phyloP scores from a whole-genome alignment of 2,329 filamentous ascomycete species.

The Colletotrichum cordylinicola region DNA sequence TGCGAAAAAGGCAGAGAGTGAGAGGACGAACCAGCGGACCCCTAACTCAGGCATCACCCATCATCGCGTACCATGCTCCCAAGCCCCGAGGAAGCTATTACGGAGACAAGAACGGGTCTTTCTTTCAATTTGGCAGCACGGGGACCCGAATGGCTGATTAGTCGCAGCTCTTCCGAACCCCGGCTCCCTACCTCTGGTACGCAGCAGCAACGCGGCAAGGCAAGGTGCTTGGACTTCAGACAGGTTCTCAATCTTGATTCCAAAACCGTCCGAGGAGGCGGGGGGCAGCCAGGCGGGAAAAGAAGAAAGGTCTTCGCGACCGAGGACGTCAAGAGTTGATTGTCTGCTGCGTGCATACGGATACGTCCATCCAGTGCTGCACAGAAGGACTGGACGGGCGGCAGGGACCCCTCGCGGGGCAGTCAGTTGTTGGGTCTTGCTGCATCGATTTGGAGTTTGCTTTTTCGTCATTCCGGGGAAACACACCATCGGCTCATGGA shows the following conservation, averaged over 20 bases:
- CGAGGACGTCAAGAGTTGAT: neutral
- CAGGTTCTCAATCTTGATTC: neutral
- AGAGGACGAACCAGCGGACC: neutral
- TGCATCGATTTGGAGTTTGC: neutral
- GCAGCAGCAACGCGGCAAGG: neutral
- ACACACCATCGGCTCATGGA: slow-evolving; percentile 9
- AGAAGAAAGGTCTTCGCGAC: neutral
- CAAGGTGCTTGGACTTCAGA: neutral
- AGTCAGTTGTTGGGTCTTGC: neutral
- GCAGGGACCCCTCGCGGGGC: neutral
- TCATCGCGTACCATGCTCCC: neutral
- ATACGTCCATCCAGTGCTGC: neutral
- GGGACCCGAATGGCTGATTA: neutral
- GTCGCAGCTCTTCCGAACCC: neutral
- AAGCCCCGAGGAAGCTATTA: neutral
- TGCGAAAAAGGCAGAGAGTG: neutral
- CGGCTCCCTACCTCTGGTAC: neutral
- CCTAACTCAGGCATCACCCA: neutral
- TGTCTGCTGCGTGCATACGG: neutral
- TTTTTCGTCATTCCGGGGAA: slow-evolving; percentile 19
- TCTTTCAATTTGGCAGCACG: neutral
- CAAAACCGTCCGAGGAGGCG: neutral
- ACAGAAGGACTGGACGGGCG: neutral
- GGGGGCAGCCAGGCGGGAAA: neutral
- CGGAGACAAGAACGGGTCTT: neutral